Evolutionary conservation across 208 protist genomes (phyloP).

Genomic region (Trypanosoma platydactyli): DNA sequence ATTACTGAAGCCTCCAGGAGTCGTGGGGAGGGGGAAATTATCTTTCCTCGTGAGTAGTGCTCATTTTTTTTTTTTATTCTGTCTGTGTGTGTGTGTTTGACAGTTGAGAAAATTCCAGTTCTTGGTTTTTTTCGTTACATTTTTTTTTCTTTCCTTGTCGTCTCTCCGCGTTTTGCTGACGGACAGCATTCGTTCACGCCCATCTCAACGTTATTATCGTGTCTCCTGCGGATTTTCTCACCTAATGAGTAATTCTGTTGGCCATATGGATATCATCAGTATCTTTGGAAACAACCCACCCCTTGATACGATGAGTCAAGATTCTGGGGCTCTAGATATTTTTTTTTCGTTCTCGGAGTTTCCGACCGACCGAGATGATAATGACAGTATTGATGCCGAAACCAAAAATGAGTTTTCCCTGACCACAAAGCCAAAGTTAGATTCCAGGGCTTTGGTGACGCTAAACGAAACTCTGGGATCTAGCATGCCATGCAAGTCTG

Average conservation of each 20-base stretch:
- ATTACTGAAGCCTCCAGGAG: too few species aligned
- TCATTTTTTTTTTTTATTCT: slow-evolving; percentile 3
- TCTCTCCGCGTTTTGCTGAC: not conserved
- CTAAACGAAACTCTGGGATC: slow-evolving; percentile 13
- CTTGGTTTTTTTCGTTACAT: slow-evolving; percentile 5
- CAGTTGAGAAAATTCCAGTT: not conserved
- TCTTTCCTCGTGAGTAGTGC: too few species aligned
- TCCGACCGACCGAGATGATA: not conserved
- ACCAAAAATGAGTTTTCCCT: not conserved
- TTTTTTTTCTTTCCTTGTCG: not conserved
- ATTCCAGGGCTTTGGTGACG: not conserved
- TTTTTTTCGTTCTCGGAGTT: not conserved
- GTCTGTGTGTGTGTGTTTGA: slow-evolving; percentile 7
- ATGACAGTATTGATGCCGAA: not conserved
- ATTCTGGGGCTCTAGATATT: not conserved
- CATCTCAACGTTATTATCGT: too few species aligned
- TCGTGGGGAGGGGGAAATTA: too few species aligned
- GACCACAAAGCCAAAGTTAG: slow-evolving; percentile 11
- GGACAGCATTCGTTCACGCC: too few species aligned
- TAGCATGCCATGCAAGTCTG: not conserved
- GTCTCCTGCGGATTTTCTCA: too few species aligned
- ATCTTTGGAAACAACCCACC: slow-evolving; percentile 3
- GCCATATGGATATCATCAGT: slow-evolving; percentile 2
- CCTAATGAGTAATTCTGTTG: slow-evolving; percentile 2
- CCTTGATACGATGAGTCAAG: slow-evolving; percentile 4